These are phyloP conservation scores for Sarocladium kiliense DNA, from an alignment of 2,329 filamentous ascomycete genomes.

Conservation along the genomic window DNA sequence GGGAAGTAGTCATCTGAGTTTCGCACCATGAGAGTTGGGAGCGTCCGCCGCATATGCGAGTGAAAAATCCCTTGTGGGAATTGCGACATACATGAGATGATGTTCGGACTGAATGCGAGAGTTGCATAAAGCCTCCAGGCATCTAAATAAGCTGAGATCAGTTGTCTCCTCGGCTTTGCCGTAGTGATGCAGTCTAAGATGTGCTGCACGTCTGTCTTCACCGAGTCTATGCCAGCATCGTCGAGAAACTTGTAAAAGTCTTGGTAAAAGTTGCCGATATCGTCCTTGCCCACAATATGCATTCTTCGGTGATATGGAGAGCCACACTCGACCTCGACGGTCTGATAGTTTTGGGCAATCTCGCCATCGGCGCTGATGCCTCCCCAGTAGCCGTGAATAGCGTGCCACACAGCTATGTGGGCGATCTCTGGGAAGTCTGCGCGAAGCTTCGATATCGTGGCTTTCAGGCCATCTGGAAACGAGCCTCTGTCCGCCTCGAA, in stretches of 20 bases:
- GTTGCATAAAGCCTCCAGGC: constrained; percentile 75
- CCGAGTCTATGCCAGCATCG: constrained; percentile 70
- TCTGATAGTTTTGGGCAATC: constrained; percentile 75
- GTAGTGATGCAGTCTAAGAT: constrained; percentile 72
- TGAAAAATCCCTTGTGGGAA: constrained; percentile 82
- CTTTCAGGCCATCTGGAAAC: constrained; percentile 76
- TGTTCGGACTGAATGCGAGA: constrained; percentile 71
- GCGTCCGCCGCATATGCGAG: constrained; percentile 72
- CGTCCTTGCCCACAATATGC: constrained; percentile 67
- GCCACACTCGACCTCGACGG: constrained; percentile 38
- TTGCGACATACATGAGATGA: constrained; percentile 94
- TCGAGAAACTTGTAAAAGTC: constrained; percentile 87
- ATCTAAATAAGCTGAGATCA: constrained; percentile 75
- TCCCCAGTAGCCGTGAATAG: constrained; percentile 85
- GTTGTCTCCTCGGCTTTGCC: constrained; percentile 62
- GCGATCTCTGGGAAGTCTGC: constrained; percentile 65
- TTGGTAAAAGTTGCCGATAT: constrained; percentile 73
- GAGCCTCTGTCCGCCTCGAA: constrained; percentile 80
- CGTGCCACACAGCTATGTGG: constrained; percentile 92
- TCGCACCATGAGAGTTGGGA: constrained; percentile 67
- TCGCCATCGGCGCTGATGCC: constrained; percentile 71
- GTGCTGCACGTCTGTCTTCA: constrained; percentile 93
- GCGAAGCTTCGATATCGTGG: constrained; percentile 65
- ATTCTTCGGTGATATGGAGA: constrained; percentile 37
- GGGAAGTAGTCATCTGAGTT: constrained; percentile 95